These are phyloP conservation scores for Penicillium sclerotigenum DNA, from an alignment of 2,329 filamentous ascomycete species.

Conservation along the genomic window DNA sequence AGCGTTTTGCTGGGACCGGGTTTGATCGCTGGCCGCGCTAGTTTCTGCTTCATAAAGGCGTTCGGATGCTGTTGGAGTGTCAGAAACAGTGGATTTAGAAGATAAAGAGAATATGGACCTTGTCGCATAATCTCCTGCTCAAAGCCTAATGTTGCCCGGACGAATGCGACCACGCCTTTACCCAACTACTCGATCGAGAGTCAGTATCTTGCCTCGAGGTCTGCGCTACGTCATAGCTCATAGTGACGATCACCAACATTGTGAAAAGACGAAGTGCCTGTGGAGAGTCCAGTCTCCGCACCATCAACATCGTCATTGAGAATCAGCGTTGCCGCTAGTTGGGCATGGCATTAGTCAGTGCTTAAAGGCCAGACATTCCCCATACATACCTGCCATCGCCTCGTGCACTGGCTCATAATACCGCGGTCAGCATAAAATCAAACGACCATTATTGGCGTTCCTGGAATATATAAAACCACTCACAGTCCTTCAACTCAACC, in stretches of 20 bases:
- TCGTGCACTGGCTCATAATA: constrained; percentile 33
- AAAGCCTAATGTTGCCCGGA: constrained; percentile 81
- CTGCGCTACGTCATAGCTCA: constrained; percentile 5
- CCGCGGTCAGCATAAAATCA: constrained; percentile 18
- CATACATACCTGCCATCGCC: constrained; percentile 43
- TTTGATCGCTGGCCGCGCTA: constrained; percentile 71
- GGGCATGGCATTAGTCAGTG: neutral
- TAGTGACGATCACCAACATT: constrained; percentile 47
- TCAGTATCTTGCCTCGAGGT: constrained; percentile 1
- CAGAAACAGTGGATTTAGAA: constrained; percentile 9
- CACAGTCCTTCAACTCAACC: constrained; percentile 54
- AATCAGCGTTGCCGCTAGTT: constrained; percentile 63
- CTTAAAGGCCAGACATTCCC: neutral
- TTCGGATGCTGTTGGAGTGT: constrained; percentile 55
- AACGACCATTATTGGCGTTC: neutral
- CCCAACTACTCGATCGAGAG: constrained; percentile 58
- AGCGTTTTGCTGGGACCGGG: constrained; percentile 65
- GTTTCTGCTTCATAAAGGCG: constrained; percentile 73
- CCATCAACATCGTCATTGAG: constrained; percentile 88
- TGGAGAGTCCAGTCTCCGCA: constrained; percentile 69
- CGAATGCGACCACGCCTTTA: constrained; percentile 75
- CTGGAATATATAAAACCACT: constrained; percentile 21
- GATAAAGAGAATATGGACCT: constrained; percentile 39
- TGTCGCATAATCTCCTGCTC: constrained; percentile 89
- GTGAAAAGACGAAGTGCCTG: constrained; percentile 82